Base-by-base conservation (phyloP, 2,329 filamentous ascomycete species). In the Neophaeococcomyces mojaviensis region DNA sequence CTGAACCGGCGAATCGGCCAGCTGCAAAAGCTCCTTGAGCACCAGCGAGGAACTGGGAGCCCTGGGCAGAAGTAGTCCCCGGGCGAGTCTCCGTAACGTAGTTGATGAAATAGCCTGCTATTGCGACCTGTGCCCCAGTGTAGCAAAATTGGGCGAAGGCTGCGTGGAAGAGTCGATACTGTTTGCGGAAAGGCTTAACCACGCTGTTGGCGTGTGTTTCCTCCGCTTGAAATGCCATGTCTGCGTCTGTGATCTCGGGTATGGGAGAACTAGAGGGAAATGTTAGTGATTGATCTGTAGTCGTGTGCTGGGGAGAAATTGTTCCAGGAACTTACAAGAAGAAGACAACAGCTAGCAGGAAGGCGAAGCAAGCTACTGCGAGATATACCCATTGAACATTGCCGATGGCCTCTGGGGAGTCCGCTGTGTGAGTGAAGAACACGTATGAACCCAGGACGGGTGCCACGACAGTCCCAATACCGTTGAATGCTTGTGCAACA, bases 301-400 rank as follows among this genome's bases (percentile, higher is more conserved):
- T n/a, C n/a, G n/a, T n/a, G n/a, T n/a, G n/a, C n/a, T n/a, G n/a
- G n/a, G n/a, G n/a, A n/a, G n/a, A n/a, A n/a, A n/a, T n/a, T n/a
- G n/a, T 28, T 28, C 24, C 10, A 28, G 10, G 24, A 12, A 4
- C 39, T 34, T 43, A 43, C 39, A 86, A 58, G 64, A 78, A 82
- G 61, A 86, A 85, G 7, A 81, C 66, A 6, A 70, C 61, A 0
- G 80, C 84, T 3, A 88, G 71, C 2, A 78, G 55, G 52, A 79
- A 78, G 16, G 86, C 84, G 52, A 87, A 88, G 58, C 75, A 68
- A 4, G 81, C 86, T 49, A 90, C 82, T 40, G 81, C 83, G 8
- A 92, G 74, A 56, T 90, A 92, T 0, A 86, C 81, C 78, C 80
- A 88, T 64, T 88, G 83, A 1, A 88, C 84, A 46, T 79, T 81